A percentile compares a stretch with the other conserved stretches of the same genome.
Conservation (phyloP, 1,284 basidiomycete species). For the Pterulicium gracile region DNA sequence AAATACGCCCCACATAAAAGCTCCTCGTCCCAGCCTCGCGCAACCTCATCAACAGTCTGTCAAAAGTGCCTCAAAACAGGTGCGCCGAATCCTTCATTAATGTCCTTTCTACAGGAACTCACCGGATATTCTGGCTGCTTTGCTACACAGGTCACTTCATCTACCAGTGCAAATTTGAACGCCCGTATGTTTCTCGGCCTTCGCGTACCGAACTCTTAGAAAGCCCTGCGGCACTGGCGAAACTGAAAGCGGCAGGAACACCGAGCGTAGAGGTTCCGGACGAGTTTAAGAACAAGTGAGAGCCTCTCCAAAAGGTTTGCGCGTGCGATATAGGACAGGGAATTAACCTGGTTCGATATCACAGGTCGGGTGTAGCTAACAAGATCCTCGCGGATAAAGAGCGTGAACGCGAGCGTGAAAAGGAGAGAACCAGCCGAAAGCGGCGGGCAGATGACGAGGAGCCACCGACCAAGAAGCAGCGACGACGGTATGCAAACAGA, state of each 20-base stretch:
- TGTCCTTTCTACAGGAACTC: too few species aligned
- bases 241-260: slow-evolving; percentile 52
- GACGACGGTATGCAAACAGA: slow-evolving; percentile 22
- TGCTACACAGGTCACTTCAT: slow-evolving; percentile 73
- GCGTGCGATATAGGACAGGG: slow-evolving; percentile 4
- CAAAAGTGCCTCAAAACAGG: slow-evolving; percentile 69
- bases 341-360: slow-evolving; percentile 5
- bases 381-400: slow-evolving; percentile 65
- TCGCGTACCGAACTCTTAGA: slow-evolving; percentile 70
- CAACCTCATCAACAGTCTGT: slow-evolving; percentile 56
- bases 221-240: slow-evolving; percentile 52
- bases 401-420: slow-evolving; percentile 47
- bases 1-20: slow-evolving; percentile 68
- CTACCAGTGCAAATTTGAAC: slow-evolving; percentile 62
- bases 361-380: slow-evolving; percentile 59
- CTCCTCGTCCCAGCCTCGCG: slow-evolving; percentile 46
- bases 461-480: slow-evolving; percentile 35
- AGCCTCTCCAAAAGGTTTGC: slow-evolving; percentile 10
- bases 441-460: slow-evolving; percentile 25
- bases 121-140: background rate
- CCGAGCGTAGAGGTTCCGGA: slow-evolving; percentile 70
- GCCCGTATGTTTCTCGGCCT: slow-evolving; percentile 68
- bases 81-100: slow-evolving; percentile 16
- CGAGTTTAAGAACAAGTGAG: slow-evolving; percentile 69
- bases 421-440: slow-evolving; percentile 14